Percentiles rank a stretch among this genome's conserved stretches.
phyloP scores from a whole-genome alignment of 2,329 filamentous ascomycete species.

The Alternaria arbusti region DNA sequence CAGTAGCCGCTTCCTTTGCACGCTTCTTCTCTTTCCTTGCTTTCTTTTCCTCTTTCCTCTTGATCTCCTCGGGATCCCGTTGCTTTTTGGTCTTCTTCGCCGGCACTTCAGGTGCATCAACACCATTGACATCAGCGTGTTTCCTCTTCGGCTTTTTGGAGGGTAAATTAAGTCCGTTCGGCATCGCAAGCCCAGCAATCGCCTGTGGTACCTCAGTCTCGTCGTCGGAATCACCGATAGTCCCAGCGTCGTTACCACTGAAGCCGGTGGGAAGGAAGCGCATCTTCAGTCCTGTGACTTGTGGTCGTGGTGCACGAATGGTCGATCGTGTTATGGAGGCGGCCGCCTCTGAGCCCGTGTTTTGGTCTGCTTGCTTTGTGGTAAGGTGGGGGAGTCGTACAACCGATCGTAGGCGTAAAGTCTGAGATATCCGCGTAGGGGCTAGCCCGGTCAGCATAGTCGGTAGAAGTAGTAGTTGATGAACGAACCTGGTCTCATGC shows the following conservation, averaged over 20 bases:
- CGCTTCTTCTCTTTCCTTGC: conserved; percentile 46
- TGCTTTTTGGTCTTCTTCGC: conserved; percentile 51
- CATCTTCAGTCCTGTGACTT: conserved; percentile 71
- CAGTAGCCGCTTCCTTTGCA: conserved; percentile 35
- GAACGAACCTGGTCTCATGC: conserved; percentile 63
- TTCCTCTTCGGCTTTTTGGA: conserved; percentile 51
- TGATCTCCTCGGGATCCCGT: conserved; percentile 41
- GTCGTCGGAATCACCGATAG: conserved; percentile 51
- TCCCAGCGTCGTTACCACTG: conserved; percentile 52
- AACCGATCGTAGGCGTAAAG: conserved; percentile 70
- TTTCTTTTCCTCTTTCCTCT: conserved; percentile 48
- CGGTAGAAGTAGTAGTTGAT: not conserved
- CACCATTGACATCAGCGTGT: conserved; percentile 40
- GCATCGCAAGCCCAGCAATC: conserved; percentile 30
- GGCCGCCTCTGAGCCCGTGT: conserved; percentile 49
- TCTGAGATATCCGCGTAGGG: conserved; percentile 57
- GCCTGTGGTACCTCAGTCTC: conserved; percentile 51
- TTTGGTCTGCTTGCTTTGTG: conserved; percentile 50
- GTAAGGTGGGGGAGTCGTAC: conserved; percentile 59
- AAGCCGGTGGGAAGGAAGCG: conserved; percentile 72
- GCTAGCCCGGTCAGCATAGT: conserved; percentile 27
- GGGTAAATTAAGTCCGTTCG: conserved; percentile 28
- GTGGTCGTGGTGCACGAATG: conserved; percentile 63
- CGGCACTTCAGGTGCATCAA: conserved; percentile 32
- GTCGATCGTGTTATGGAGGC: conserved; percentile 55